Evolutionary conservation across 192 early-diverging fungal species (phyloP), one percentile per base, ranked within the genome.

Genomic region (Coemansia javaensis): DNA sequence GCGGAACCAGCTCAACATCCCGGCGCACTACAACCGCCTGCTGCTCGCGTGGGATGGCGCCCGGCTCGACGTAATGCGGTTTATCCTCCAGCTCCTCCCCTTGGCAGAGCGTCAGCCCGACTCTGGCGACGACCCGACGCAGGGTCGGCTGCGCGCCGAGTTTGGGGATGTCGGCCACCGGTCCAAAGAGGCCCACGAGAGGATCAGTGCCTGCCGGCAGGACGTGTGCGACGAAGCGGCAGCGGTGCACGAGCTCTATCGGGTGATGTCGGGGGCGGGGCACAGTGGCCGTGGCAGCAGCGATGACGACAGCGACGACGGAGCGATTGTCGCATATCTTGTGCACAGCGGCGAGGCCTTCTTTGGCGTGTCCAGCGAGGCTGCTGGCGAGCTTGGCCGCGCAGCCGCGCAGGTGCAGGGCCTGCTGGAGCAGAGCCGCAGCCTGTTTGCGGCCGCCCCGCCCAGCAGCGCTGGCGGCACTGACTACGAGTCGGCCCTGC

Each of bases 21-120:
- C 45, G 7, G 68, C 68, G 1, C 62, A 56, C 30, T 72, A 59
- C 48, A 64, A 72, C 35, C 54, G 44, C 14, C 17, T 72, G 14
- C 55, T 64, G 7, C 13, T 50, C 4, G 36, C 47, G 0, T 56
- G 62, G 62, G 68, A 72, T 32, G 41, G 28, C 16, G 40, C 53
- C 18, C 68, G 68, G 2, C 38, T 64, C n/a, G 53, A 60, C 17
- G 24, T 43, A 7, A 47, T 64, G 48, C 11, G 48, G 32, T 52
- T 60, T 40, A 60, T 60, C 7, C 22, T 72, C 15, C 53, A 36
- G 4, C 43, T 72, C 12, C 25, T 32, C 22, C 68, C 56, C 7
- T 23, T 60, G 17, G 18, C 53, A 15, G 56, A 23, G 5, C 17
- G 14, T 22, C 31, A 24, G 5, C 7, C 48, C 3, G 23, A 23